Base-by-base conservation (phyloP, 2,329 filamentous ascomycete species). In the Elsinoe australis region DNA sequence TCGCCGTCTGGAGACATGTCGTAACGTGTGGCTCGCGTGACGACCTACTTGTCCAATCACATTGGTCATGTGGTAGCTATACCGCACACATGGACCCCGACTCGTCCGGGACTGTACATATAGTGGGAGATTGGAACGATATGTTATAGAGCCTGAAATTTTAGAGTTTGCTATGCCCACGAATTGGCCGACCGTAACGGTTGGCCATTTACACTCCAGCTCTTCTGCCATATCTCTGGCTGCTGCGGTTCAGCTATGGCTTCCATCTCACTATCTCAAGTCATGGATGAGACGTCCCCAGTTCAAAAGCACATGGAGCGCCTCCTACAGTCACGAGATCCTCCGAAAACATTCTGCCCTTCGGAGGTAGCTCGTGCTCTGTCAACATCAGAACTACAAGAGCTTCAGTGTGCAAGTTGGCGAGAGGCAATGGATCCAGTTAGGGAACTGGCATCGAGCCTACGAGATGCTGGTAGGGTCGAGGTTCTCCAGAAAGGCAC, bases 271-370 rank as follows among this genome's bases (percentile, higher is more conserved):
- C n/a, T n/a, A n/a, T n/a, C n/a, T 39, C 15, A 15, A 5, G 17
- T 18, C 6, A 31, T 31, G 24, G 10, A 17, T 5, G 18, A 28
- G 15, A 22, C 2, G 5, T 31, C 19, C 10, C 18, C 31, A 1
- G 17, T 38, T 4, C 15, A 36, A 18, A 39, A 29, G 8, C 42
- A 51, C 14, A 35, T 51, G 19, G 18, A 49, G 29, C 33, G 28
- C 14, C 32, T 49, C 19, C 31, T 52, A 2, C 24, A 48, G 17
- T 52, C 47, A 10, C 54, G 61, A 5, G 47, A 60, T 3, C 61
- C 62, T n/a, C 73, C 72, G 8, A 75, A 75, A 55, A 75, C 73
- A 0, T 69, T 74, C 52, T 76, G 73, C 54, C 73, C 72, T 3
- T 74, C 71, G 10, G 72, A 75, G 59, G 64, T 74, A 31, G 70